Percentiles rank a stretch among this genome's conserved stretches.
These are phyloP conservation scores for Phytopythium aichiense DNA, from an alignment of 352 stramenopile species.

Conservation along the genomic window DNA sequence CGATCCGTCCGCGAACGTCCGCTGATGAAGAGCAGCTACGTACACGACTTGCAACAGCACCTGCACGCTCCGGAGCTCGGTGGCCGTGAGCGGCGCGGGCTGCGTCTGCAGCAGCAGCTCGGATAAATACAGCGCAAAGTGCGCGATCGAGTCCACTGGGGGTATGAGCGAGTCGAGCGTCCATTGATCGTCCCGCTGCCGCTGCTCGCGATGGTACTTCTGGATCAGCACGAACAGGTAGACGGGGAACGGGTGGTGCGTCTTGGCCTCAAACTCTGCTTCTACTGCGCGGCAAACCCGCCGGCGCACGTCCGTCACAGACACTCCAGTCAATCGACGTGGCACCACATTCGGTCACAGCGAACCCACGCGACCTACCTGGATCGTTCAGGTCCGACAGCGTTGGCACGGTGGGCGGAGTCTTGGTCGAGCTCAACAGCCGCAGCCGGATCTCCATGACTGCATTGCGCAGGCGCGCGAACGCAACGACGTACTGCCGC, in stretches of 20 bases:
- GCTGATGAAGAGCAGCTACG: constrained; percentile 16
- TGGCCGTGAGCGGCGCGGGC: constrained; percentile 42
- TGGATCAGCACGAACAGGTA: constrained; percentile 80
- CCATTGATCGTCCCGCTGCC: constrained; percentile 48
- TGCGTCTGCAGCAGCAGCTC: constrained; percentile 38
- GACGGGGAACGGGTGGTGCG: constrained; percentile 63
- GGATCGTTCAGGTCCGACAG: constrained; percentile 54
- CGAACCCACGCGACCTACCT: constrained; percentile 23
- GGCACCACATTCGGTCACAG: neutral
- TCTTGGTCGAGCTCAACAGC: constrained; percentile 26
- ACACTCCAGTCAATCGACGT: neutral
- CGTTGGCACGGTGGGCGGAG: constrained; percentile 20
- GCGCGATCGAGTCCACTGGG: constrained; percentile 75
- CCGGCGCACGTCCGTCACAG: neutral
- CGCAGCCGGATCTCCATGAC: constrained; percentile 51
- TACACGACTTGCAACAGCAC: constrained; percentile 84
- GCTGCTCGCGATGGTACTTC: constrained; percentile 76
- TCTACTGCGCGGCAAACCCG: constrained; percentile 53
- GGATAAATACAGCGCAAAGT: constrained; percentile 79
- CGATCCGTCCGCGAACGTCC: neutral
- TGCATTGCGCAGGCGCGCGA: constrained; percentile 42
- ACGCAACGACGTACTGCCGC: constrained; percentile 59
- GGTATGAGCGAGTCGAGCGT: constrained; percentile 46
- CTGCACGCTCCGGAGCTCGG: constrained; percentile 65
- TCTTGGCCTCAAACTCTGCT: constrained; percentile 83